phyloP scores from a whole-genome alignment of 257 asterid genomes.

The Catharanthus roseus region DNA sequence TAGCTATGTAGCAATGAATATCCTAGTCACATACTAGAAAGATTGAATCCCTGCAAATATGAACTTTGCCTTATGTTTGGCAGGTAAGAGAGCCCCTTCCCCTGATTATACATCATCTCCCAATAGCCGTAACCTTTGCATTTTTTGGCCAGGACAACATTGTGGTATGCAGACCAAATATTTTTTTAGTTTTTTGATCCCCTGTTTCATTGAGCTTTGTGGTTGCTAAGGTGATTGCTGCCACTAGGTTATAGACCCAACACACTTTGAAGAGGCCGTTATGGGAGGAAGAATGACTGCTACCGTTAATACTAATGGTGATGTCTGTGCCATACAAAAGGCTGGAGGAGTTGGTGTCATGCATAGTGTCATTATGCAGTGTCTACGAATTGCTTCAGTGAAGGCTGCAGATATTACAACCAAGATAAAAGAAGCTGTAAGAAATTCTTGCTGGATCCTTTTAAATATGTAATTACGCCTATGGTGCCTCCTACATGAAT shows the following conservation, averaged over 20 bases:
- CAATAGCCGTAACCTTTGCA: slow-evolving; percentile 86
- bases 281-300: slow-evolving; percentile 91
- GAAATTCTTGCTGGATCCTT: slow-evolving; percentile 21
- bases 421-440: slow-evolving; percentile 76
- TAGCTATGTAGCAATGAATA: not conserved
- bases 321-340: slow-evolving; percentile 86
- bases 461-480: too few relatives aligned
- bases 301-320: slow-evolving; percentile 74
- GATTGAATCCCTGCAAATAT: not conserved
- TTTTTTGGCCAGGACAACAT: slow-evolving; percentile 68
- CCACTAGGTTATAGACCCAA: slow-evolving; percentile 78
- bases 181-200: not conserved
- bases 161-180: slow-evolving; percentile 45
- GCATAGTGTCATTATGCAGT: slow-evolving; percentile 89
- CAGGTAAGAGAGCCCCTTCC: slow-evolving; percentile 96
- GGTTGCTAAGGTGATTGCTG: not conserved
- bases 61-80: slow-evolving; percentile 16
- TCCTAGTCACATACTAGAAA: not conserved
- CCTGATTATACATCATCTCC: slow-evolving; percentile 88
- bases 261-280: slow-evolving; percentile 84
- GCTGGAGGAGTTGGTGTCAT: slow-evolving; percentile 84
- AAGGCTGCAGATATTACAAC: slow-evolving; percentile 83
- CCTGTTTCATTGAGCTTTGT: not conserved
- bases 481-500: not conserved
- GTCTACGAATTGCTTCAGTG: slow-evolving; percentile 85